Evolutionary conservation across 768 basidiomycete genomes (phyloP).

Genomic region (Termitomyces sp.): DNA sequence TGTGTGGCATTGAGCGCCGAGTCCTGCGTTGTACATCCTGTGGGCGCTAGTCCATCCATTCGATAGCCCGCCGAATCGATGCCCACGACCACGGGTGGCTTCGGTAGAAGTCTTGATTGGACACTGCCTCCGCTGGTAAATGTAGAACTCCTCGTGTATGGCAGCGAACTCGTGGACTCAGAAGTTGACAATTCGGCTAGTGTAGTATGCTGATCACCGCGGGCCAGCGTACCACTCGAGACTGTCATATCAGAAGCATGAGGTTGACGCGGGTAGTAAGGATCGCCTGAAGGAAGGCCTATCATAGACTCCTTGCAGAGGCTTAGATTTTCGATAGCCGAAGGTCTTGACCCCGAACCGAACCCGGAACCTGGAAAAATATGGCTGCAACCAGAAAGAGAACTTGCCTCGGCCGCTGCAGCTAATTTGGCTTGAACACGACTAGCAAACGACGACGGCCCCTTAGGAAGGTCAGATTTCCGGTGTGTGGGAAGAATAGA

Average conservation of each 20-base stretch:
- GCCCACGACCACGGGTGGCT: neutral
- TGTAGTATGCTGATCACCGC: neutral
- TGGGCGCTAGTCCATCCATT: neutral
- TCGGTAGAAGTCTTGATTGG: neutral
- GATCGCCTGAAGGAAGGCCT: neutral
- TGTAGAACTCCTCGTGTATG: neutral
- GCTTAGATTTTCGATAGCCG: neutral
- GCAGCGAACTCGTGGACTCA: neutral
- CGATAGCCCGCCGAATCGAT: neutral
- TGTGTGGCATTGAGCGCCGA: neutral
- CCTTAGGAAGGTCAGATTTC: slow-evolving; percentile 7
- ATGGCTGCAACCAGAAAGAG: neutral
- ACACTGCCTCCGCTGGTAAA: neutral
- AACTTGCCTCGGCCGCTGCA: slow-evolving; percentile 13
- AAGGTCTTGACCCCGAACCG: neutral
- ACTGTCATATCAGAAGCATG: neutral
- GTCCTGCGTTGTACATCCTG: neutral
- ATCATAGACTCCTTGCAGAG: neutral
- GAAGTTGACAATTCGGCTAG: neutral
- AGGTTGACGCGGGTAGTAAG: neutral
- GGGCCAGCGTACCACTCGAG: neutral
- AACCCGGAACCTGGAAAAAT: neutral
- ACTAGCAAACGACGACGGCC: slow-evolving; percentile 39
- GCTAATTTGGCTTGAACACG: slow-evolving; percentile 44
- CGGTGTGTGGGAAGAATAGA: neutral